phyloP scores from a whole-genome alignment of 2,329 filamentous ascomycete genomes.

The Cordyceps militaris region DNA sequence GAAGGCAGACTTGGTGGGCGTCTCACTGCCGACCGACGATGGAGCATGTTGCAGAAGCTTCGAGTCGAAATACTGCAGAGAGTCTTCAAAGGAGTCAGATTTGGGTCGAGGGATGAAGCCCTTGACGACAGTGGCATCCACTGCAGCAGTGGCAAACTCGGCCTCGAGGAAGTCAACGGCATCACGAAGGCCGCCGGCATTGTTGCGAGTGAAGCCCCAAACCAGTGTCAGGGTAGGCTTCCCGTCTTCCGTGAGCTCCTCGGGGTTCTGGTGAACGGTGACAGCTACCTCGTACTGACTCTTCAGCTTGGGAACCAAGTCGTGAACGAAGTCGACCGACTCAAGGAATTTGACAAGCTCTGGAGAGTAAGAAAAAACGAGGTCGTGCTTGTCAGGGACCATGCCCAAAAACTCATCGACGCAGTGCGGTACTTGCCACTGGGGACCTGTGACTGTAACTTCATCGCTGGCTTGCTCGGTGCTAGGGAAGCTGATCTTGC shows the following conservation, averaged over 20 bases:
- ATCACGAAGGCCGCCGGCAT: slow-evolving; percentile 88
- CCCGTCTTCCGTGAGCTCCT: slow-evolving; percentile 51
- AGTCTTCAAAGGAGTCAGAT: slow-evolving; percentile 97
- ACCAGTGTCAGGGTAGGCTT: slow-evolving; percentile 55
- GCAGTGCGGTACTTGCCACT: slow-evolving; percentile 96
- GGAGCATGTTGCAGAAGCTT: slow-evolving; percentile 93
- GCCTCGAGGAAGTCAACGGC: slow-evolving; percentile 91
- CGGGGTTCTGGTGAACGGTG: slow-evolving; percentile 58
- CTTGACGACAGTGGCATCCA: slow-evolving; percentile 82
- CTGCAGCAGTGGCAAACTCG: slow-evolving; percentile 76
- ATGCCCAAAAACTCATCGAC: slow-evolving; percentile 95
- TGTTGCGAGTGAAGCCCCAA: slow-evolving; percentile 91
- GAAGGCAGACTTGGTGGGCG: slow-evolving; percentile 79
- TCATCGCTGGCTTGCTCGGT: slow-evolving; percentile 96
- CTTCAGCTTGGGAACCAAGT: slow-evolving; percentile 78
- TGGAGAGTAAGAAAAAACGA: slow-evolving; percentile 70
- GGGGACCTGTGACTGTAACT: slow-evolving; percentile 89
- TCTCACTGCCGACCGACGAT: slow-evolving; percentile 72
- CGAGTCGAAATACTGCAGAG: slow-evolving; percentile 91
- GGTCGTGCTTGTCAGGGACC: slow-evolving; percentile 93
- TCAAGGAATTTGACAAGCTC: slow-evolving; percentile 76
- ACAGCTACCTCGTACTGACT: slow-evolving; percentile 88
- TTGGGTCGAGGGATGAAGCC: slow-evolving; percentile 97
- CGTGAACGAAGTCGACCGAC: slow-evolving; percentile 71
- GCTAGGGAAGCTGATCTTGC: slow-evolving; percentile 97